These are phyloP conservation scores for Aciculosporium take DNA, from an alignment of 2,329 filamentous ascomycete species.

Conservation along the genomic window DNA sequence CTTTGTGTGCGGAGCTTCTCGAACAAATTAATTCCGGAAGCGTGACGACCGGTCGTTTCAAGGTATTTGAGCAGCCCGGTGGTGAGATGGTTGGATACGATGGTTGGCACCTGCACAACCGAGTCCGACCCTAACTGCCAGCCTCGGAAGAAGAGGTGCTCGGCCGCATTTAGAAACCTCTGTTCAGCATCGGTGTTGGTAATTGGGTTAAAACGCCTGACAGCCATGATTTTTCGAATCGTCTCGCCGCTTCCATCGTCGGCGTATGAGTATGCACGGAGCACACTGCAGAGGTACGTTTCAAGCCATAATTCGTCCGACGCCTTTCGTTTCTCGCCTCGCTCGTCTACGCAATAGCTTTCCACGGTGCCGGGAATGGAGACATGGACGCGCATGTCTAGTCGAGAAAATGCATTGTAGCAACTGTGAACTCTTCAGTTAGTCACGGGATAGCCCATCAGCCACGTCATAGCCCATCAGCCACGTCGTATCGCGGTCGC, in stretches of 20 bases:
- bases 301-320: slow-evolving; percentile 94
- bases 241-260: slow-evolving; percentile 89
- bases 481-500: background rate
- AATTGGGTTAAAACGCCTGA: slow-evolving; percentile 90
- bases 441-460: background rate
- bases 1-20: slow-evolving; percentile 87
- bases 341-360: slow-evolving; percentile 93
- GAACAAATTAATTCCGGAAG: slow-evolving; percentile 93
- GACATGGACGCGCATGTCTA: slow-evolving; percentile 97
- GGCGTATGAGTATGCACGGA: slow-evolving; percentile 90
- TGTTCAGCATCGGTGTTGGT: slow-evolving; percentile 98
- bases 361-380: slow-evolving; percentile 94
- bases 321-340: slow-evolving; percentile 84
- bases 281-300: slow-evolving; percentile 88
- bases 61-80: slow-evolving; percentile 92
- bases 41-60: slow-evolving; percentile 82
- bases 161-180: slow-evolving; percentile 84
- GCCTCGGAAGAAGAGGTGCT: slow-evolving; percentile 91
- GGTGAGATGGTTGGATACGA: slow-evolving; percentile 90
- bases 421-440: slow-evolving; percentile 37
- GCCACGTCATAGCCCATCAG: background rate
- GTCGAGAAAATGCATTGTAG: slow-evolving; percentile 96
- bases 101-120: slow-evolving; percentile 91
- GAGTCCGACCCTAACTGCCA: slow-evolving; percentile 95
- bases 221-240: slow-evolving; percentile 94